Percentiles rank a stretch among this genome's conserved stretches.
Evolutionary conservation across 2,329 filamentous ascomycete species (phyloP).

Genomic region (Aspergillus versicolor): DNA sequence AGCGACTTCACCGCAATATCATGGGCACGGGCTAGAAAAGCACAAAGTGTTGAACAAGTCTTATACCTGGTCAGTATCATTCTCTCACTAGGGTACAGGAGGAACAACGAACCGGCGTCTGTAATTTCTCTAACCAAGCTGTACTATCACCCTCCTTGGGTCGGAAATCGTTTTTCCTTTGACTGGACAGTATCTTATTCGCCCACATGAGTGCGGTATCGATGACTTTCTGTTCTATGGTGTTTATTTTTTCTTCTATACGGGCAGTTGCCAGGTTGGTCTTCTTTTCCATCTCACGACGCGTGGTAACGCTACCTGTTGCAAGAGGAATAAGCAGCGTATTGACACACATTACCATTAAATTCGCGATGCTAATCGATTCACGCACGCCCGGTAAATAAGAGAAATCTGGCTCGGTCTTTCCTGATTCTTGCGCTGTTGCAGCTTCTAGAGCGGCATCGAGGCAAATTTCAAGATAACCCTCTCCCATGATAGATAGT

Average conservation of each 20-base stretch:
- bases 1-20: conserved; percentile 66
- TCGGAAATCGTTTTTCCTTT: conserved; percentile 87
- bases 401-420: conserved; percentile 80
- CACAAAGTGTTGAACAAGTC: conserved; percentile 77
- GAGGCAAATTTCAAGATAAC: conserved; percentile 67
- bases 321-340: conserved; percentile 89
- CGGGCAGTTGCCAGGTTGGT: conserved; percentile 69
- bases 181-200: conserved; percentile 66
- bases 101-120: conserved; percentile 62
- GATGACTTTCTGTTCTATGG: conserved; percentile 66
- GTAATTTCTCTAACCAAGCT: conserved; percentile 67
- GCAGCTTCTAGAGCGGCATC: conserved; percentile 73
- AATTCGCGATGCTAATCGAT: conserved; percentile 82
- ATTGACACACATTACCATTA: conserved; percentile 89
- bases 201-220: conserved; percentile 77
- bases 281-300: conserved; percentile 84
- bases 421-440: conserved; percentile 71
- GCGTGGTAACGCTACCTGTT: conserved; percentile 83
- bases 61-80: conserved; percentile 21
- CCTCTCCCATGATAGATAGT: conserved; percentile 82
- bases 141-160: conserved; percentile 72
- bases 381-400: conserved; percentile 78
- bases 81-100: neutral
- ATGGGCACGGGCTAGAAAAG: conserved; percentile 72
- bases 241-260: conserved; percentile 81